Evolutionary conservation across 371 early-diverging fungal species (phyloP).

Genomic region (Circinella umbellata): DNA sequence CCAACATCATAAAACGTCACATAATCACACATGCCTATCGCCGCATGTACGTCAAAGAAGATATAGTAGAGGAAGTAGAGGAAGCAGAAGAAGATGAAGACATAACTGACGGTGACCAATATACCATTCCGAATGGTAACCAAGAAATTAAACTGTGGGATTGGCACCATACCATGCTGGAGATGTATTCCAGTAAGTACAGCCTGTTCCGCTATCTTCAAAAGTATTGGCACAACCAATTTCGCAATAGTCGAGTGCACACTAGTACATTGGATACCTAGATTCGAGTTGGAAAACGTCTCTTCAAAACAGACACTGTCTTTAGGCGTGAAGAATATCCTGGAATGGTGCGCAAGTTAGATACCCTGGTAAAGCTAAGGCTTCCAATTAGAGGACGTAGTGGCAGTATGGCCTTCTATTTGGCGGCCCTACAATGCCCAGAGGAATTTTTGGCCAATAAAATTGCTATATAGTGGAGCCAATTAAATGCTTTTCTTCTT

Average conservation of each 20-base stretch:
- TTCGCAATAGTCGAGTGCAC: not conserved
- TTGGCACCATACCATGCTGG: not conserved
- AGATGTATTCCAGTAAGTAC: not conserved
- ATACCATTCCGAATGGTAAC: not conserved
- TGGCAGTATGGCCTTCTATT: no score
- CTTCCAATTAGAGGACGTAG: not conserved
- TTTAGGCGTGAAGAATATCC: not conserved
- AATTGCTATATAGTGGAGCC: no score
- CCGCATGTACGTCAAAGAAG: not conserved
- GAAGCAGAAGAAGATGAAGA: not conserved
- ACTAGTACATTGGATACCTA: not conserved
- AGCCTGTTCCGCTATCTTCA: not conserved
- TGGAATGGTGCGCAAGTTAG: not conserved
- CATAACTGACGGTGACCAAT: not conserved
- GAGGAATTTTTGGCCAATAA: no score
- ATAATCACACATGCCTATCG: not conserved
- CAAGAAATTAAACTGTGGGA: not conserved
- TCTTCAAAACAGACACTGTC: not conserved
- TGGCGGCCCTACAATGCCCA: no score
- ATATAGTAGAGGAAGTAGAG: not conserved
- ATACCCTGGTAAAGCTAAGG: not conserved
- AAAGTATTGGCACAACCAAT: not conserved
- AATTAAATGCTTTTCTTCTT: no score
- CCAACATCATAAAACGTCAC: not conserved
- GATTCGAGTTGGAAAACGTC: not conserved